Base-by-base conservation (phyloP, 2,329 filamentous ascomycete species). In the Apiospora koreana region DNA sequence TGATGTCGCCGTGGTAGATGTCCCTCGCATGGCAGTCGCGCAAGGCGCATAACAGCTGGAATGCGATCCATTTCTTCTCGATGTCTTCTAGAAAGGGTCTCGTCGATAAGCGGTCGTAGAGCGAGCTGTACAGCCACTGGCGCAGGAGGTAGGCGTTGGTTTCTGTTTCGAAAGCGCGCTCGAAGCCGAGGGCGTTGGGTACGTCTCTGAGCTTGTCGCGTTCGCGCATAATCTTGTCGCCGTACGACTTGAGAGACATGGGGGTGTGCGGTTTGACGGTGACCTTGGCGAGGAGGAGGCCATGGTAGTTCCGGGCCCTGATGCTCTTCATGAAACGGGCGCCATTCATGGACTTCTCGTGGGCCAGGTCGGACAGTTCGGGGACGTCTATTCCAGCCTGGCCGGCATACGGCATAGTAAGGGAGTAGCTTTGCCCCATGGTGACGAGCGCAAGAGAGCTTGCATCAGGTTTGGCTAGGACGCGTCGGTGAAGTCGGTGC, bases 51-150 rank as follows among this genome's bases (percentile, higher is more conserved):
- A 99, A 87, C 2, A 99, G 88, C 83, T 99, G 96, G 77, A 97
- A 99, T 0, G 95, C 93, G 67, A 99, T 88, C 96, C 96, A 99
- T 84, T 97, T 98, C 87, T 98, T 98, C 81, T 99, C 96, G 74
- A 99, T 96, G 74, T 97, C 94, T 81, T 99, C 97, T 12, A 98
- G 86, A 76, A 99, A 99, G 0, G 96, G 97, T 9, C 97, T 91
- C 10, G 96, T 99, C 81, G 96, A 97, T 81, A 99, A 90, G 69
- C 96, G 93, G 83, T 99, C 96, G 83, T 99, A 99, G 5, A 99
- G 88, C 31, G 96, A 98, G 85, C 93, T 98, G 82, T 98, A 96
- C 72, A 98, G 91, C 79, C 93, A 98, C 81, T 98, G 97, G 68
- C 96, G 92, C 70, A 98, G 94, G 25, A 99, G 88, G 79, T 97